A percentile compares a stretch with the other conserved stretches of the same genome.
phyloP scores from a whole-genome alignment of 108 stramenopile species.

The Pseudonitzschia multiseries region DNA sequence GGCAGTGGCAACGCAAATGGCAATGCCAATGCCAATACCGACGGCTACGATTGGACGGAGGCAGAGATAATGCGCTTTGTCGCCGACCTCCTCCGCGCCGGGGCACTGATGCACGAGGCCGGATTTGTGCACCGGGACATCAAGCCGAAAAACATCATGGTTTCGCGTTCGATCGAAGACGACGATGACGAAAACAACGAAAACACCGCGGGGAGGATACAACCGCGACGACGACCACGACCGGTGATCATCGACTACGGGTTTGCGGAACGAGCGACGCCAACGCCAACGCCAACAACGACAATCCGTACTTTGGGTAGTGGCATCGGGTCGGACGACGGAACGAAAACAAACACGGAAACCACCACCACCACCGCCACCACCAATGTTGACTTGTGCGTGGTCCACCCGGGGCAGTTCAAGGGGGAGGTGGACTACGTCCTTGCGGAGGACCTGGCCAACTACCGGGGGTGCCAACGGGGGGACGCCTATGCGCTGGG shows the following conservation, averaged over 20 bases:
- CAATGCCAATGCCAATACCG: too few species aligned
- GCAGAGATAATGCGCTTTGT: neutral
- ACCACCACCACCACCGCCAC: too few species aligned
- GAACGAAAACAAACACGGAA: too few species aligned
- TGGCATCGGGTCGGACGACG: neutral
- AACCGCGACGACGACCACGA: neutral
- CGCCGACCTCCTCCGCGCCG: conserved; percentile 14
- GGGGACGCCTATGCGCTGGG: conserved; percentile 37
- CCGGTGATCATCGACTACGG: conserved; percentile 35
- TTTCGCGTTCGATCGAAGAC: conserved; percentile 9
- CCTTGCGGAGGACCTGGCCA: conserved; percentile 15
- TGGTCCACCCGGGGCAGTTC: conserved; percentile 10
- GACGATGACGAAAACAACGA: too few species aligned
- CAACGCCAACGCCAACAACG: too few species aligned
- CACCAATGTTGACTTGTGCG: conserved; percentile 22
- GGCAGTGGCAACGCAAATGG: too few species aligned
- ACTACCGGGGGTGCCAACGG: conserved; percentile 21
- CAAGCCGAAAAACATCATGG: conserved; percentile 83
- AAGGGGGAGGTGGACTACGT: conserved; percentile 24
- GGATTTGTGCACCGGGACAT: conserved; percentile 76
- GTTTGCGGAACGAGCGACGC: conserved; percentile 16
- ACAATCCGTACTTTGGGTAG: too few species aligned
- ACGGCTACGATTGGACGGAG: neutral
- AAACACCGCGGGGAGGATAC: too few species aligned
- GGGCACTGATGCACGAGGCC: conserved; percentile 14